phyloP scores from a whole-genome alignment of 305 asterid species.

The Stenogyne calaminthoides region DNA sequence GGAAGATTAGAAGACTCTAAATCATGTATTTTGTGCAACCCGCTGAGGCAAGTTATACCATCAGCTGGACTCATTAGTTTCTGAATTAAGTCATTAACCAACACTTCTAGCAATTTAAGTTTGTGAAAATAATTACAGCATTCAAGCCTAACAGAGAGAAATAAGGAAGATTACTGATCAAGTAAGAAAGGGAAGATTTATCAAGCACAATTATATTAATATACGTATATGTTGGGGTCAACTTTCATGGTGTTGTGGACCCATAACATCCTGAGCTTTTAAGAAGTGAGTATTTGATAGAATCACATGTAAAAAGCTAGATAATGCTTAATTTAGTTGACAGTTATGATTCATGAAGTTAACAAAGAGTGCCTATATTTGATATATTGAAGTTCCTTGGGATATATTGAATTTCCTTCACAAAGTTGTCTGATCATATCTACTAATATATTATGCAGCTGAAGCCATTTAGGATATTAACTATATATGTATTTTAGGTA shows the following conservation, averaged over 20 bases:
- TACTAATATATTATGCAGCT: not conserved
- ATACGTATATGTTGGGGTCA: not conserved
- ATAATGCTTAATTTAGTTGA: constrained; percentile 16
- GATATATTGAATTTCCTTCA: not conserved
- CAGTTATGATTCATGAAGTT: constrained; percentile 6
- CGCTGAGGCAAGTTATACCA: not conserved
- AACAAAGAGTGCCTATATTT: constrained; percentile 7
- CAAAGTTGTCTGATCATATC: not conserved
- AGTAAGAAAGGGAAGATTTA: too few species aligned
- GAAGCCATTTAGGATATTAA: constrained; percentile 3
- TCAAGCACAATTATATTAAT: not conserved
- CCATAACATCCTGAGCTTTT: not conserved
- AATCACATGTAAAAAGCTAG: not conserved
- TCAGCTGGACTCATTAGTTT: too few species aligned
- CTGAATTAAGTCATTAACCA: too few species aligned
- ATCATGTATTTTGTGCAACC: constrained; percentile 5
- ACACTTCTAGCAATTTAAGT: too few species aligned
- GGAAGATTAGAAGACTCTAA: not conserved
- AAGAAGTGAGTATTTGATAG: not conserved
- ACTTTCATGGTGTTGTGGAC: constrained; percentile 1
- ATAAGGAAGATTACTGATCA: not conserved
- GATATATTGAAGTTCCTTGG: too few species aligned
- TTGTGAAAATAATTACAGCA: not conserved
- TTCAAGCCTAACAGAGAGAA: not conserved
- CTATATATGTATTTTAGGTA: not conserved